phyloP scores from a whole-genome alignment of 2,329 filamentous ascomycete genomes.

The Fusarium sp. region DNA sequence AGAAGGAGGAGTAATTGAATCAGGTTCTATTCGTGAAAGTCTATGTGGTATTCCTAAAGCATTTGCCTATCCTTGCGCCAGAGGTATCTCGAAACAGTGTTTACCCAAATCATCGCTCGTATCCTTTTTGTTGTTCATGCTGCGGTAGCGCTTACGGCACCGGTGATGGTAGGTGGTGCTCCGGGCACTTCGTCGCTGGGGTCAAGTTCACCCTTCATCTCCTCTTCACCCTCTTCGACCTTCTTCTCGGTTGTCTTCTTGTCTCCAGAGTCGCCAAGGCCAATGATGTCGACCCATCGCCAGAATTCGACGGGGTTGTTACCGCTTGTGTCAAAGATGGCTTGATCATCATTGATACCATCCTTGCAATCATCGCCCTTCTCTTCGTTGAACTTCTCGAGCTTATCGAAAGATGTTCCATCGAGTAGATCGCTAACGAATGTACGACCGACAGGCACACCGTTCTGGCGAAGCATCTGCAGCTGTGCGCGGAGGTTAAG shows the following conservation, averaged over 20 bases:
- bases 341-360: constrained; percentile 59
- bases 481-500: constrained; percentile 69
- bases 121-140: constrained; percentile 32
- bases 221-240: constrained; percentile 51
- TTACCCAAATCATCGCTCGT: constrained; percentile 32
- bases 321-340: constrained; percentile 61
- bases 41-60: not conserved
- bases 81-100: constrained; percentile 27
- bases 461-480: constrained; percentile 65
- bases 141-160: constrained; percentile 29
- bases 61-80: constrained; percentile 21
- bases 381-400: constrained; percentile 40
- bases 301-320: constrained; percentile 58
- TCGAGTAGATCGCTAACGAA: constrained; percentile 63
- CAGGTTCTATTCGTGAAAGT: constrained; percentile 7
- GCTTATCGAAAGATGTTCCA: constrained; percentile 54
- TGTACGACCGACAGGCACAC: constrained; percentile 61
- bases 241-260: constrained; percentile 47
- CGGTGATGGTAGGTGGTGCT: constrained; percentile 6
- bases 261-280: constrained; percentile 54
- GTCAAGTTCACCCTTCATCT: constrained; percentile 52
- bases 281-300: constrained; percentile 65
- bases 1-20: constrained; percentile 1
- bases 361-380: constrained; percentile 44
- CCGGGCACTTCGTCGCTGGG: constrained; percentile 45